Conservation (phyloP, 345 rosid genomes). For the Iberis pinnata region DNA sequence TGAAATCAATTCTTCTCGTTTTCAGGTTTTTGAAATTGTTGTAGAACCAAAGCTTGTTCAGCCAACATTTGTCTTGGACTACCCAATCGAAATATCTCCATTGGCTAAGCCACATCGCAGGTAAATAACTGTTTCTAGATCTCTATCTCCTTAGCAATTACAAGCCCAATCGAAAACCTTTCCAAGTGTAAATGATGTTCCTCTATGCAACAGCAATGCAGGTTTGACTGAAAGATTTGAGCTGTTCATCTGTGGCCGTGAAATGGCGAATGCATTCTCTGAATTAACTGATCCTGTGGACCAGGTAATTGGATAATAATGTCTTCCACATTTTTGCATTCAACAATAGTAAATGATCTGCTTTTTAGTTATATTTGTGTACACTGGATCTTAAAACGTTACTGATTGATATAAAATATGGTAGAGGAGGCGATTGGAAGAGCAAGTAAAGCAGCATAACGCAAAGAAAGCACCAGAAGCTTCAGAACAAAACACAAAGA, state of each 20-base stretch:
- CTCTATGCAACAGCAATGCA: constrained; percentile 35
- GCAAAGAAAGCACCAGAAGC: constrained; percentile 45
- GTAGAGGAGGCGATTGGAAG: constrained; percentile 84
- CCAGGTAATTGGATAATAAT: constrained; percentile 44
- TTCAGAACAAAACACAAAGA: constrained; percentile 30
- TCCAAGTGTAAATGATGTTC: background rate
- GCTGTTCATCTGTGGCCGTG: constrained; percentile 93
- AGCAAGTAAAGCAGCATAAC: constrained; percentile 89
- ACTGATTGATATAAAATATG: constrained; percentile 14
- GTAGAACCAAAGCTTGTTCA: constrained; percentile 92
- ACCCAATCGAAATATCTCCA: constrained; percentile 92
- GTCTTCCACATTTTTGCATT: constrained; percentile 5
- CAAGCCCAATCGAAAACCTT: no score
- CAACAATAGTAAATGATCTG: background rate
- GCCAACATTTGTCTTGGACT: constrained; percentile 93
- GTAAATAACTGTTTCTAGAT: constrained; percentile 35
- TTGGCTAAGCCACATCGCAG: constrained; percentile 88
- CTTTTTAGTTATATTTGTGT: constrained; percentile 2
- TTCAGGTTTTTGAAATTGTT: constrained; percentile 74
- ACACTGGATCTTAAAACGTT: constrained; percentile 1
- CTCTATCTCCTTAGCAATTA: background rate
- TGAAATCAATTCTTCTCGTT: constrained; percentile 6
- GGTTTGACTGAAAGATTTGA: constrained; percentile 96
- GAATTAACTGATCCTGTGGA: constrained; percentile 94
- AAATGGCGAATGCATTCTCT: constrained; percentile 94